phyloP scores from a whole-genome alignment of 441 rosid species.

The Gossypium trilobum region DNA sequence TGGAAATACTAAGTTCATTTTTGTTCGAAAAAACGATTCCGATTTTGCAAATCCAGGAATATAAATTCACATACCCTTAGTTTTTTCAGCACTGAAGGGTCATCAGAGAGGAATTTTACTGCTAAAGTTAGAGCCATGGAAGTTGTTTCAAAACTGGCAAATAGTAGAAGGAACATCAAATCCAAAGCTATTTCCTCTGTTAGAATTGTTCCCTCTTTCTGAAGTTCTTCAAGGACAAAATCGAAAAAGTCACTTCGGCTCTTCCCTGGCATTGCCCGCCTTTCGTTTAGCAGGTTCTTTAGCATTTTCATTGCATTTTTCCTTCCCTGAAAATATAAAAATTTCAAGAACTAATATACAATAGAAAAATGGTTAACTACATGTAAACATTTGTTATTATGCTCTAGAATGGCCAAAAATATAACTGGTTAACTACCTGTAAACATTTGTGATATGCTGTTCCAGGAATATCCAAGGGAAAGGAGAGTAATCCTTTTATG shows the following conservation, averaged over 20 bases:
- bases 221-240: slow-evolving; percentile 72
- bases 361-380: not conserved
- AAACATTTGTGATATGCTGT: slow-evolving; percentile 90
- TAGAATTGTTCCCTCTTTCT: slow-evolving; percentile 66
- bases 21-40: not conserved
- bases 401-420: not conserved
- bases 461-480: slow-evolving; percentile 85
- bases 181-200: slow-evolving; percentile 83
- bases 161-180: slow-evolving; percentile 86
- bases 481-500: slow-evolving; percentile 82
- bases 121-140: slow-evolving; percentile 79
- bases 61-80: slow-evolving; percentile 45
- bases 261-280: slow-evolving; percentile 47
- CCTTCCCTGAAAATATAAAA: slow-evolving; percentile 57
- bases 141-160: slow-evolving; percentile 96
- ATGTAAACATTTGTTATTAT: not conserved
- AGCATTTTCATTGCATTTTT: slow-evolving; percentile 76
- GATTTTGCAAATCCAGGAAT: not conserved
- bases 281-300: slow-evolving; percentile 58
- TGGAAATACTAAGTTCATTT: slow-evolving; percentile 14
- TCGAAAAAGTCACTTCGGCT: slow-evolving; percentile 60
- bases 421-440: slow-evolving; percentile 35
- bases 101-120: slow-evolving; percentile 58
- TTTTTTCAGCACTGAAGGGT: slow-evolving; percentile 54
- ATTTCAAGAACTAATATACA: slow-evolving; percentile 2